phyloP scores from a whole-genome alignment of 352 stramenopile genomes.

The Globisporangium viniferum region DNA sequence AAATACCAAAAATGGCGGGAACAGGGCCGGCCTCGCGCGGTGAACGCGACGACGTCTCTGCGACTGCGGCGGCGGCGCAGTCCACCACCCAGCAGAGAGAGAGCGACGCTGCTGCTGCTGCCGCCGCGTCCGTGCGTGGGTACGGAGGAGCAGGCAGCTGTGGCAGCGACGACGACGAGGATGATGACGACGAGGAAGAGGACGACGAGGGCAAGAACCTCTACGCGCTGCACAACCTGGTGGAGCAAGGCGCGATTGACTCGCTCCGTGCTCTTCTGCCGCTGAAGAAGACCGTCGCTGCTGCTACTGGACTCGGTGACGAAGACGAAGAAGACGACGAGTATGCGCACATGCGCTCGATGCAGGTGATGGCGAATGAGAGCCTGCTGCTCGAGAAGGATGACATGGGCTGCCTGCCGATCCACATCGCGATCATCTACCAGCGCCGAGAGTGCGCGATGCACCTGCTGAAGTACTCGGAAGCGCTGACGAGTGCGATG shows the following conservation, averaged over 20 bases:
- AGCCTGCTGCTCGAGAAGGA: constrained; percentile 72
- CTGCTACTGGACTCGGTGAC: constrained; percentile 1
- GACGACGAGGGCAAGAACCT: constrained; percentile 34
- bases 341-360: constrained; percentile 17
- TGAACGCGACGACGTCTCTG: background rate
- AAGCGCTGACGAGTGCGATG: constrained; percentile 64
- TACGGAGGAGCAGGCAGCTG: background rate
- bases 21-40: background rate
- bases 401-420: constrained; percentile 76
- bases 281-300: constrained; percentile 6
- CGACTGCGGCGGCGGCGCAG: background rate
- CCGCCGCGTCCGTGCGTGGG: background rate
- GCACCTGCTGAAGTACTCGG: constrained; percentile 61
- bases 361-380: constrained; percentile 49
- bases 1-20: constrained; percentile 2
- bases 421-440: constrained; percentile 74
- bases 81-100: background rate
- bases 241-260: constrained; percentile 49
- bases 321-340: constrained; percentile 3
- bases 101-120: background rate
- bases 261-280: constrained; percentile 49
- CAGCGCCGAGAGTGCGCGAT: constrained; percentile 35
- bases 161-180: background rate
- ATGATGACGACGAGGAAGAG: constrained; percentile 23
- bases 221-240: constrained; percentile 61